Conservation (phyloP, 202 grass and related monocot species). For the Alloteropsis angusta region DNA sequence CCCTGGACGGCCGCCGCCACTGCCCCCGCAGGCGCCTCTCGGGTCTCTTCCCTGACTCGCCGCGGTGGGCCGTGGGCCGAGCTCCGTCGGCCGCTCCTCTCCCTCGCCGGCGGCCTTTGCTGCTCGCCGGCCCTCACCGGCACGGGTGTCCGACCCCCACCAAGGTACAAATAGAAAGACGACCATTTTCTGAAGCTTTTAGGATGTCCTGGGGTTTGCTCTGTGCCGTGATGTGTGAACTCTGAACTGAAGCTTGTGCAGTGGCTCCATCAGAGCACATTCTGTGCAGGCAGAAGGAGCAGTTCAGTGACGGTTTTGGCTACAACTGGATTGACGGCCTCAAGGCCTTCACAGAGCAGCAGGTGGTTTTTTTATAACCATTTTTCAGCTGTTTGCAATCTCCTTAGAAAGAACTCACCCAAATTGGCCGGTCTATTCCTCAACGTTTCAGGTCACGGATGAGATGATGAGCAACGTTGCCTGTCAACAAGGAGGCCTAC, state of each 20-base stretch:
- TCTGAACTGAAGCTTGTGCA: neutral
- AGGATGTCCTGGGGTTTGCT: neutral
- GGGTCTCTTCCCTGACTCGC: no score
- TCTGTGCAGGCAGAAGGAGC: constrained; percentile 96
- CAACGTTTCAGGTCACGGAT: constrained; percentile 48
- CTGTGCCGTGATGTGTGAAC: neutral
- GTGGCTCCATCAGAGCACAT: constrained; percentile 51
- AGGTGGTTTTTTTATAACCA: constrained; percentile 30
- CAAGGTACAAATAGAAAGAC: no score
- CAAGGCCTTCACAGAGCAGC: constrained; percentile 67
- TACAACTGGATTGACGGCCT: constrained; percentile 99
- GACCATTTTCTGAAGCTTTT: neutral
- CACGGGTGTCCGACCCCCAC: no score
- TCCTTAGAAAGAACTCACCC: neutral
- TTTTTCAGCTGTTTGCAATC: neutral
- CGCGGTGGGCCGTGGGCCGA: no score
- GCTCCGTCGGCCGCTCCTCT: no score
- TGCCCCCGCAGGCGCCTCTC: no score
- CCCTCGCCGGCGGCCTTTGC: no score
- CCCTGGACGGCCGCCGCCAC: no score
- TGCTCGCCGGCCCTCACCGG: no score
- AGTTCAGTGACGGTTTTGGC: constrained; percentile 94
- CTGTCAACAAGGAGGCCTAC: constrained; percentile 86
- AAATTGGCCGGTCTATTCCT: neutral
- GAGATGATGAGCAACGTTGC: constrained; percentile 83